These are phyloP conservation scores for Eucalyptus tenuipes DNA, from an alignment of 345 rosid genomes.

Conservation along the genomic window DNA sequence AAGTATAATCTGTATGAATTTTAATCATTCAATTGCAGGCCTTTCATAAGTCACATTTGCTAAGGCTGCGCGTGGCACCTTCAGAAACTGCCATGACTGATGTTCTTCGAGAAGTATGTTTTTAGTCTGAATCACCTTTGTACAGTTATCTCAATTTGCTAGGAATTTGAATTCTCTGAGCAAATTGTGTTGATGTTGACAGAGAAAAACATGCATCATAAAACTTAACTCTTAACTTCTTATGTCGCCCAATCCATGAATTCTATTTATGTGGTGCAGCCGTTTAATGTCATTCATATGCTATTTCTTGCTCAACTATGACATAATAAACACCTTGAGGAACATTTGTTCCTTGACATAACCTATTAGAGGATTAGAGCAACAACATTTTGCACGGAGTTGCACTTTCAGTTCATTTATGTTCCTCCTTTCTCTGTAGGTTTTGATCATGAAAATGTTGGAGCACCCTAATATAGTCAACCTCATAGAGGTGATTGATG, in stretches of 20 bases:
- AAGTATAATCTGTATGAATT: neutral
- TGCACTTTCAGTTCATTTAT: neutral
- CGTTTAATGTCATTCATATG: neutral
- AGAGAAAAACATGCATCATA: neutral
- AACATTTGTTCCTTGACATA: neutral
- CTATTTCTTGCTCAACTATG: neutral
- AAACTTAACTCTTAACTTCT: neutral
- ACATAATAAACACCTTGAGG: neutral
- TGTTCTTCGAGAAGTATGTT: slow-evolving; percentile 83
- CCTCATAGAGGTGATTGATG: slow-evolving; percentile 98
- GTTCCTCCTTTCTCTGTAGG: slow-evolving; percentile 22
- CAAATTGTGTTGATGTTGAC: neutral
- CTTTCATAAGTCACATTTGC: slow-evolving; percentile 86
- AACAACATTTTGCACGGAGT: neutral
- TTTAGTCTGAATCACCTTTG: neutral
- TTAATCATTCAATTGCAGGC: slow-evolving; percentile 30
- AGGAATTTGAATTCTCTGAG: neutral
- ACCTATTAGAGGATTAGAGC: neutral
- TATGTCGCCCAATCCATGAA: neutral
- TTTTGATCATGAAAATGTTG: slow-evolving; percentile 86
- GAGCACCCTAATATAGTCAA: slow-evolving; percentile 96
- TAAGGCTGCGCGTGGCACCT: slow-evolving; percentile 84
- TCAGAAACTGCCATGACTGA: slow-evolving; percentile 99
- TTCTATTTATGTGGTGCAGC: neutral
- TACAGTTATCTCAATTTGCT: neutral